These are phyloP conservation scores for Domatiomyces globalis DNA, from an alignment of 2,329 filamentous ascomycete species.

Conservation along the genomic window DNA sequence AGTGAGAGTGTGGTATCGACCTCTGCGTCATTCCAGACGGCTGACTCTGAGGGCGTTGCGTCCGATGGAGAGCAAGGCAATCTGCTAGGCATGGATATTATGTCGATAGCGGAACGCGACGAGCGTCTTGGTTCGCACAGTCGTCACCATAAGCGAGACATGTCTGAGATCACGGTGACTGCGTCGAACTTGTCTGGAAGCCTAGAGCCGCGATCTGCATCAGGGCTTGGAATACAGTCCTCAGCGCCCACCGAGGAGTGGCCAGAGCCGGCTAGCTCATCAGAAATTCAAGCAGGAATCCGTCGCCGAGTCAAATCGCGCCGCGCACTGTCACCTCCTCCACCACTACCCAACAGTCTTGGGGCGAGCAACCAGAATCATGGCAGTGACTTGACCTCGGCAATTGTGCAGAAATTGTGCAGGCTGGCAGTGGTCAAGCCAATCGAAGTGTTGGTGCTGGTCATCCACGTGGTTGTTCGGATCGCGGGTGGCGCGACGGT, in stretches of 20 bases:
- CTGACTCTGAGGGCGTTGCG: conserved; percentile 7
- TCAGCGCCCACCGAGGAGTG: conserved; percentile 27
- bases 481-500: conserved; percentile 42
- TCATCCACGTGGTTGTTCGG: conserved; percentile 66
- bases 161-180: conserved; percentile 21
- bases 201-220: conserved; percentile 22
- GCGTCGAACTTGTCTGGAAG: conserved; percentile 11
- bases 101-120: conserved; percentile 3
- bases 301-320: conserved; percentile 10
- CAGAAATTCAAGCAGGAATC: conserved; percentile 7
- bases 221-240: conserved; percentile 32
- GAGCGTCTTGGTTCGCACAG: conserved; percentile 6
- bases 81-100: conserved; percentile 5
- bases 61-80: conserved; percentile 1
- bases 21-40: conserved; percentile 31
- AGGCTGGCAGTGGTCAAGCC: conserved; percentile 70
- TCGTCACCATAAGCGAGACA: conserved; percentile 19
- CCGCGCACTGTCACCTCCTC: conserved; percentile 28
- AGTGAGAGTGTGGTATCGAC: conserved; percentile 21
- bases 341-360: conserved; percentile 19
- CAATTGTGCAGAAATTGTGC: conserved; percentile 62
- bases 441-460: conserved; percentile 59
- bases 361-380: conserved; percentile 23
- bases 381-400: conserved; percentile 40
- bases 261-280: conserved; percentile 27